Conservation (phyloP, 1,284 basidiomycete genomes). For the Vanrija humicola region DNA sequence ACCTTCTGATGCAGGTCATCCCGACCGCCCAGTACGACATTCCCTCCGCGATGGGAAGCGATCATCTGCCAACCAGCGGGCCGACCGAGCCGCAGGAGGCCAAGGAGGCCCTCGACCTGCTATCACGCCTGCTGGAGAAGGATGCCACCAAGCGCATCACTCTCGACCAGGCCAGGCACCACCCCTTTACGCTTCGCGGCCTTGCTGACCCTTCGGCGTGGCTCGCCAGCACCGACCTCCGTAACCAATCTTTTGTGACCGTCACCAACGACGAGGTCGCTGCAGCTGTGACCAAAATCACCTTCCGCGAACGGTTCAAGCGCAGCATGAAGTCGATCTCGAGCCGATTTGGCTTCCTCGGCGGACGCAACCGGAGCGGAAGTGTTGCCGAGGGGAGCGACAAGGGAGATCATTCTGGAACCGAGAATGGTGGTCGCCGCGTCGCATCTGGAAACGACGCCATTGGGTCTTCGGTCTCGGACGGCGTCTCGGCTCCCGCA, state of each 20-base stretch:
- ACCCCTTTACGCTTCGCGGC: slow-evolving; percentile 73
- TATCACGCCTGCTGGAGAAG: slow-evolving; percentile 78
- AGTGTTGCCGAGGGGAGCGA: slow-evolving; percentile 28
- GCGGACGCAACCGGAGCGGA: slow-evolving; percentile 25
- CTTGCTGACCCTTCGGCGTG: slow-evolving; percentile 69
- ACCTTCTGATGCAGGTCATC: slow-evolving; percentile 77
- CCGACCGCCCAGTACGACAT: slow-evolving; percentile 72
- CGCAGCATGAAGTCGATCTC: slow-evolving; percentile 39
- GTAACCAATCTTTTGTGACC: slow-evolving; percentile 58
- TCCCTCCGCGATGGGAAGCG: slow-evolving; percentile 69
- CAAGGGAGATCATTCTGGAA: slow-evolving; percentile 8
- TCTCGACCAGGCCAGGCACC: slow-evolving; percentile 71
- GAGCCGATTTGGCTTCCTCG: slow-evolving; percentile 30
- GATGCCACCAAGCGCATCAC: slow-evolving; percentile 73
- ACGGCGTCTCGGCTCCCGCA: not conserved
- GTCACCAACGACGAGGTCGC: slow-evolving; percentile 78
- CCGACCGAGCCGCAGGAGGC: slow-evolving; percentile 44
- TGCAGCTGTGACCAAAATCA: slow-evolving; percentile 58
- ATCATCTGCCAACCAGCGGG: slow-evolving; percentile 59
- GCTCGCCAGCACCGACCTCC: slow-evolving; percentile 70
- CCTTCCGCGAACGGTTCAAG: slow-evolving; percentile 39
- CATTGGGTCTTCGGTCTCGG: not conserved
- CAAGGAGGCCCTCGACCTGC: slow-evolving; percentile 63
- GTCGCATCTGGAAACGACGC: slow-evolving; percentile 14
- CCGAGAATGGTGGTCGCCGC: slow-evolving; percentile 2